Evolutionary conservation across 768 basidiomycete species (phyloP).

Genomic region (Dendrothele bispora): DNA sequence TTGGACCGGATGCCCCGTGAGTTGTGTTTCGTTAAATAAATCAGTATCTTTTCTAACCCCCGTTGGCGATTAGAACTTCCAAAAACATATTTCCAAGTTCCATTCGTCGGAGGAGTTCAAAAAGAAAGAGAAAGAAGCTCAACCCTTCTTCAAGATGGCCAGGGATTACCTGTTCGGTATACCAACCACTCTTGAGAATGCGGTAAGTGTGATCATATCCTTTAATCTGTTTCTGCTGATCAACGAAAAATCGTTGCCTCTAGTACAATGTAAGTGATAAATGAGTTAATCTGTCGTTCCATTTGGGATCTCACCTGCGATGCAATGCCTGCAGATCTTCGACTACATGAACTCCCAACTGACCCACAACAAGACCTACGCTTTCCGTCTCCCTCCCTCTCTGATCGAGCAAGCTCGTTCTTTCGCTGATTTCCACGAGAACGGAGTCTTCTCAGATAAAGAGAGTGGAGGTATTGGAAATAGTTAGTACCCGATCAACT

Average conservation of each 20-base stretch:
- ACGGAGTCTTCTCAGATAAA: slow-evolving; percentile 66
- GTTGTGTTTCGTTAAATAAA: too few relatives aligned
- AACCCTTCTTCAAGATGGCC: slow-evolving; percentile 63
- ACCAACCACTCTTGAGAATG: slow-evolving; percentile 65
- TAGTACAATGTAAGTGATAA: slow-evolving; percentile 80
- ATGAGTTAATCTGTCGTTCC: not conserved
- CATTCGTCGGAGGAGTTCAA: slow-evolving; percentile 69
- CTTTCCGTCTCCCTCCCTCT: slow-evolving; percentile 77
- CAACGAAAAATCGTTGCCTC: too few relatives aligned
- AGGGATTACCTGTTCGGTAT: slow-evolving; percentile 75
- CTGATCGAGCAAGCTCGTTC: slow-evolving; percentile 72
- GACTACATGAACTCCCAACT: slow-evolving; percentile 78
- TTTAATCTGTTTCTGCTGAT: slow-evolving; percentile 14
- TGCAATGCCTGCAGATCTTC: slow-evolving; percentile 48
- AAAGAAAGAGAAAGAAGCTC: slow-evolving; percentile 51
- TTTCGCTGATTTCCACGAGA: slow-evolving; percentile 80
- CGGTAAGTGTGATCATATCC: slow-evolving; percentile 41
- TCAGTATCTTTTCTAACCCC: not conserved
- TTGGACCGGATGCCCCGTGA: slow-evolving; percentile 65
- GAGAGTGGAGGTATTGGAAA: slow-evolving; percentile 72
- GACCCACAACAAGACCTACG: slow-evolving; percentile 81
- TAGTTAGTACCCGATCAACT: slow-evolving; percentile 50
- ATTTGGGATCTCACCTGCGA: slow-evolving; percentile 4
- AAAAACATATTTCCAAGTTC: slow-evolving; percentile 60
- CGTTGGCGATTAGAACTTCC: slow-evolving; percentile 52